A percentile compares a stretch with the other conserved stretches of the same genome.
These are phyloP conservation scores for Coleophoma eucalyptorum DNA, from an alignment of 2,329 filamentous ascomycete genomes.

Conservation along the genomic window DNA sequence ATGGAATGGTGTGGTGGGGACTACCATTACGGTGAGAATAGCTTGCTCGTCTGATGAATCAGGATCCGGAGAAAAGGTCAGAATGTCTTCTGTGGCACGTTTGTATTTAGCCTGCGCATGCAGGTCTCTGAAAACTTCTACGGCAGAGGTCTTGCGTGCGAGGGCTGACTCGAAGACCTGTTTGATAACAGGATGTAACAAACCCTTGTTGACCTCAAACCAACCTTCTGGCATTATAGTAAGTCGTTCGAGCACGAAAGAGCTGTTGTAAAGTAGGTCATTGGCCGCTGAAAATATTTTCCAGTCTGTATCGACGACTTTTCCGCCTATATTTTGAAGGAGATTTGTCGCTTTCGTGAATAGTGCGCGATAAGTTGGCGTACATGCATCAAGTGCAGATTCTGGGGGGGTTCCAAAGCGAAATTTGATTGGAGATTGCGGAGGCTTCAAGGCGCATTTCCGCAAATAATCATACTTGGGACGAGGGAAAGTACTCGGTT, in stretches of 20 bases:
- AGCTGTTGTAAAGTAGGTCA: constrained; percentile 46
- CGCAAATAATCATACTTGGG: not conserved
- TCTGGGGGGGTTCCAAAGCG: constrained; percentile 44
- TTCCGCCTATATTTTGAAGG: constrained; percentile 32
- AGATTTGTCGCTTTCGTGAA: constrained; percentile 38
- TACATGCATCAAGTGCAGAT: constrained; percentile 37
- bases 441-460: not conserved
- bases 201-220: constrained; percentile 40
- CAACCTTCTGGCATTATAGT: constrained; percentile 35
- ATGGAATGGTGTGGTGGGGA: constrained; percentile 46
- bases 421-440: constrained; percentile 32
- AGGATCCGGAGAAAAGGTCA: constrained; percentile 22
- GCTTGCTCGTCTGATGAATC: constrained; percentile 6
- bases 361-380: constrained; percentile 32
- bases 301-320: constrained; percentile 32
- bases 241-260: constrained; percentile 48
- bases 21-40: constrained; percentile 38
- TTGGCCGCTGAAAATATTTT: constrained; percentile 42
- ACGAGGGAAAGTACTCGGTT: constrained; percentile 25
- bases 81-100: constrained; percentile 33
- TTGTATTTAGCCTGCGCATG: constrained; percentile 40
- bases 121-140: constrained; percentile 45
- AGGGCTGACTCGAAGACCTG: constrained; percentile 38
- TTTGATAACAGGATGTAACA: constrained; percentile 45
- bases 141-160: constrained; percentile 33